Base-by-base conservation (phyloP, 495 filamentous ascomycete genomes). In the Penicillium canescens region DNA sequence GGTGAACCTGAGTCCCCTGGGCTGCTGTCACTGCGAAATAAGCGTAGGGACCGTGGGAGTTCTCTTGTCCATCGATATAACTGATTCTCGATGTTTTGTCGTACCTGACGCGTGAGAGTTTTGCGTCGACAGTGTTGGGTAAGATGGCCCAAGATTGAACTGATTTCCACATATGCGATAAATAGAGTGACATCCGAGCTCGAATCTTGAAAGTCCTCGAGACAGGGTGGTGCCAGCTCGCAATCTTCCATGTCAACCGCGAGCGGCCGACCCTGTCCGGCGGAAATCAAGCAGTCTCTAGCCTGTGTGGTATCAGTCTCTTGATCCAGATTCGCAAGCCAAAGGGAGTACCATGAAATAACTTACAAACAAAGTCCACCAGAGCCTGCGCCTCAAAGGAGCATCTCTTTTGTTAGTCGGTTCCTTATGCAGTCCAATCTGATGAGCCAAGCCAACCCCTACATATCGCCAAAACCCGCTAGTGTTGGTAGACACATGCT, bases 351-450 rank as follows among this genome's bases (percentile, higher is more conserved):
- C 4, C 7, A 26, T 26, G 24, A 26, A 26, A 26, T 6, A 33
- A 55, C 63, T 50, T 50, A 67, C 63, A 50, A 59, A 63, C 42
- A 64, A 43, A 39, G 61, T 65, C 64, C 64, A 67, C 64, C 61
- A 67, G 11, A 65, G 61, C 28, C 61, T 55, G 3, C 61, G 57
- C 38, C 63, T 61, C 11, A 64, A 20, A 12, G 47, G 18, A 18
- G 54, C 59, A 38, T 63, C 58, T 26, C 46, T 42, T 20, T 41
- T 43, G 20, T 47, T 54, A 16, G 34, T 41, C 3, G 63, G 61
- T 31, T 67, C 61, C 35, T 64, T 67, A 9, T 67, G 61, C 35
- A 66, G 40, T 8, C 63, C 63, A 49, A 66, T 59, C 28, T 66
- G 63, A 42, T 66, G 60, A 24, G 63, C 63, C 28, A 66, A 38